Conservation (phyloP, 208 protist genomes). For the Crithidia acanthocephali region DNA sequence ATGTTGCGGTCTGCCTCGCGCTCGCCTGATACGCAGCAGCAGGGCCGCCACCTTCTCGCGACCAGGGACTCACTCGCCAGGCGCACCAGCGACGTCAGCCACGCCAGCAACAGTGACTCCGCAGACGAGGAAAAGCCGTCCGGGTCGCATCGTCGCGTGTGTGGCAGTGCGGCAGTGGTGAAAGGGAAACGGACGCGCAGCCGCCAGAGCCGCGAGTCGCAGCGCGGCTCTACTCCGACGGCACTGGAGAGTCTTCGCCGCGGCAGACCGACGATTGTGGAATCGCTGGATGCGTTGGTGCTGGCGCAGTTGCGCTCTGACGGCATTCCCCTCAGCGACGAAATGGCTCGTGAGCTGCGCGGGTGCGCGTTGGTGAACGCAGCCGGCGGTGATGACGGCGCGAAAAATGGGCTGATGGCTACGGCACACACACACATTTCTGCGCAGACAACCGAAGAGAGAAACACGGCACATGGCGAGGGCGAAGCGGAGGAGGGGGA, state of each 20-base stretch:
- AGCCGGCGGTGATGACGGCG: not conserved
- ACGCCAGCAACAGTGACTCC: not conserved
- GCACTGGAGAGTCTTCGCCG: not conserved
- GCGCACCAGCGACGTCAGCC: not conserved
- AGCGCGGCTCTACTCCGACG: not conserved
- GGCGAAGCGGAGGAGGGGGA: not conserved
- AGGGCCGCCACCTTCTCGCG: not conserved
- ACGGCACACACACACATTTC: not conserved
- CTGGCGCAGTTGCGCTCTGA: slow-evolving; percentile 67
- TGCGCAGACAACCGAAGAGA: not conserved
- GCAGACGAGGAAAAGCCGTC: not conserved
- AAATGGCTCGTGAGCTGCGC: slow-evolving; percentile 28
- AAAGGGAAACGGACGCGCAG: slow-evolving; percentile 17
- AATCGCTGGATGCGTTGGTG: slow-evolving; percentile 66
- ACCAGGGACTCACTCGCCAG: too few relatives aligned
- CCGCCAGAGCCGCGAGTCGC: not conserved
- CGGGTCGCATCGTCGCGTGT: not conserved
- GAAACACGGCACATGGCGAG: not conserved
- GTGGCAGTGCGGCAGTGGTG: not conserved
- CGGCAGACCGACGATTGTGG: slow-evolving; percentile 32
- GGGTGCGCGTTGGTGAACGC: slow-evolving; percentile 4
- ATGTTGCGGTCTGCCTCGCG: slow-evolving; percentile 3
- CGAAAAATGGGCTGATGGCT: too few relatives aligned
- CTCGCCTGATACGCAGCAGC: not conserved
- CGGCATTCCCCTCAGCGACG: slow-evolving; percentile 41